Percentiles rank a stretch among this genome's conserved stretches.
phyloP scores from a whole-genome alignment of 2,329 filamentous ascomycete genomes.

The Scytalidium lignicola region DNA sequence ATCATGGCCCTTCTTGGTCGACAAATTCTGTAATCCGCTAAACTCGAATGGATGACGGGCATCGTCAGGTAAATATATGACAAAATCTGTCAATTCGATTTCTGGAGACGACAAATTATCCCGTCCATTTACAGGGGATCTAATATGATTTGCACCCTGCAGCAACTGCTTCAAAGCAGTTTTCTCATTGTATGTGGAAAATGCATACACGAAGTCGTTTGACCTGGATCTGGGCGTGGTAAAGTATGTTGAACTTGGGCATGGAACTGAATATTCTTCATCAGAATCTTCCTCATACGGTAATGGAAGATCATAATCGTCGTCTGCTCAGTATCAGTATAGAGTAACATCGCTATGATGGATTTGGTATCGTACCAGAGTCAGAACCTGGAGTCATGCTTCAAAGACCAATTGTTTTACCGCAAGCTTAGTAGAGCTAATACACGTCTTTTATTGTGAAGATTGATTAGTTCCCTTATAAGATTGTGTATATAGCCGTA shows the following conservation, averaged over 20 bases:
- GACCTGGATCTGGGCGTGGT: not conserved
- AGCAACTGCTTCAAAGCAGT: not conserved
- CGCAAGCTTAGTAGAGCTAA: too few species aligned
- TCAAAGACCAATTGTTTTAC: too few species aligned
- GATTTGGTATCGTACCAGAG: not conserved
- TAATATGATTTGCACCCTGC: not conserved
- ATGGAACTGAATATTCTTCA: not conserved
- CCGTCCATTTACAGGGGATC: not conserved
- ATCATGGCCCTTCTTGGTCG: conserved; percentile 31
- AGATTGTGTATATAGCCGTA: too few species aligned
- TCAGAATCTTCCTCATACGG: not conserved
- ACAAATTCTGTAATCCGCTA: conserved; percentile 48
- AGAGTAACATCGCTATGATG: not conserved
- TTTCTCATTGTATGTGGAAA: not conserved
- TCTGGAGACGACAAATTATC: conserved; percentile 28
- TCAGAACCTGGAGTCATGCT: not conserved
- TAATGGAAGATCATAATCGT: not conserved
- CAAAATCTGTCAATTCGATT: conserved; percentile 52
- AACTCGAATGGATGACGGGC: conserved; percentile 42
- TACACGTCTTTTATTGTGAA: too few species aligned
- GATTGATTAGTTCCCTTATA: too few species aligned
- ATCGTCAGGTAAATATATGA: conserved; percentile 42
- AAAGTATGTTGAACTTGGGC: not conserved
- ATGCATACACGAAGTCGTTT: not conserved
- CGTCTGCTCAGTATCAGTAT: not conserved